These are phyloP conservation scores for Xylaria sp. DNA, from an alignment of 2,329 filamentous ascomycete species.

Conservation along the genomic window DNA sequence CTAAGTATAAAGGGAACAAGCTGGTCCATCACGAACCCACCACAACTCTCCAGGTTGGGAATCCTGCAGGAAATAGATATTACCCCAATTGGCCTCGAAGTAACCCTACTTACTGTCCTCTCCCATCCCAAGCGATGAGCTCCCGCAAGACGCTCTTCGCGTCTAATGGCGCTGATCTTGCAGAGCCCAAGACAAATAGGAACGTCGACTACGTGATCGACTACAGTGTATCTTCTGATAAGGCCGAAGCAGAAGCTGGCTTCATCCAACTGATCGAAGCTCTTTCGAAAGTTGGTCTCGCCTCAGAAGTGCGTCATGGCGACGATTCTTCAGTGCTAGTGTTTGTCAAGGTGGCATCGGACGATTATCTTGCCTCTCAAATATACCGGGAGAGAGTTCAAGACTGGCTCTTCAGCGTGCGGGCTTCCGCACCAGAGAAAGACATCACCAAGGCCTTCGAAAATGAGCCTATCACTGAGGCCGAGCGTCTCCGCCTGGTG, in stretches of 20 bases:
- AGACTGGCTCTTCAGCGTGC: slow-evolving; percentile 93
- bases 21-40: neutral
- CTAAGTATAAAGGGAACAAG: neutral
- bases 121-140: slow-evolving; percentile 42
- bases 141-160: slow-evolving; percentile 44
- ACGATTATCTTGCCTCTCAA: slow-evolving; percentile 79
- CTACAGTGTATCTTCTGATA: slow-evolving; percentile 76
- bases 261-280: slow-evolving; percentile 83
- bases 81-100: neutral
- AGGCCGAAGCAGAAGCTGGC: slow-evolving; percentile 74
- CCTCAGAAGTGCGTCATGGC: slow-evolving; percentile 87
- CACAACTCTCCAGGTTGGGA: neutral
- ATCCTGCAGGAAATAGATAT: neutral
- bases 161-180: slow-evolving; percentile 45
- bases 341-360: slow-evolving; percentile 83
- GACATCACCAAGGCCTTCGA: slow-evolving; percentile 76
- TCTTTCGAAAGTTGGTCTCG: slow-evolving; percentile 82
- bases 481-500: slow-evolving; percentile 87
- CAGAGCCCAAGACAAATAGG: slow-evolving; percentile 48
- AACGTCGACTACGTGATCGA: slow-evolving; percentile 90
- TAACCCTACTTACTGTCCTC: neutral
- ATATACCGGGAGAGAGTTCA: slow-evolving; percentile 88
- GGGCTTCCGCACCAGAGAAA: slow-evolving; percentile 78
- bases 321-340: slow-evolving; percentile 80
- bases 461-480: slow-evolving; percentile 82